Percentiles rank a stretch among this genome's conserved stretches.
Conservation (phyloP, 805 yeast species). For the Tetrapisispora fleetii region DNA sequence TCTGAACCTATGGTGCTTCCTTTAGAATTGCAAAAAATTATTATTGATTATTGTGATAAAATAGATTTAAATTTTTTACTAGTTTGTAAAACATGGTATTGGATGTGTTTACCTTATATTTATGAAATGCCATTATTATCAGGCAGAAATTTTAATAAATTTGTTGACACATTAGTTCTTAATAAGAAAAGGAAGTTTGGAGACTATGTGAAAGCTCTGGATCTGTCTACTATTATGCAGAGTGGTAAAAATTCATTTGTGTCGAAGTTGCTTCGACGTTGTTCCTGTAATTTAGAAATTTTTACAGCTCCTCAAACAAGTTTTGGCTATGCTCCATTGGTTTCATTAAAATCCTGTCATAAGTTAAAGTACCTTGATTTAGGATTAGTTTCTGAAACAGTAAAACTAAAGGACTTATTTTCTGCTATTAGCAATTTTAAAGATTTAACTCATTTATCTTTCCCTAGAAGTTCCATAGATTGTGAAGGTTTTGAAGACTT, state of each 20-base stretch:
- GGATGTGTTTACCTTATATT: slow-evolving; percentile 49
- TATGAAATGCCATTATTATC: slow-evolving; percentile 55
- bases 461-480: slow-evolving; percentile 78
- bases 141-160: slow-evolving; percentile 58
- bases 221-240: slow-evolving; percentile 73
- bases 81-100: slow-evolving; percentile 54
- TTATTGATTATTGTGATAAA: slow-evolving; percentile 22
- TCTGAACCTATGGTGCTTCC: slow-evolving; percentile 31
- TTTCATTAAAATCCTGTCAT: slow-evolving; percentile 66
- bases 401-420: slow-evolving; percentile 73
- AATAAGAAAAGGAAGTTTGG: slow-evolving; percentile 41
- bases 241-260: slow-evolving; percentile 87
- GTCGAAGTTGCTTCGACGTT: slow-evolving; percentile 70
- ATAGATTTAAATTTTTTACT: slow-evolving; percentile 37
- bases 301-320: slow-evolving; percentile 92
- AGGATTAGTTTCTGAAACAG: slow-evolving; percentile 81
- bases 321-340: slow-evolving; percentile 83
- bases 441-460: slow-evolving; percentile 62
- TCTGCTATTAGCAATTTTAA: slow-evolving; percentile 55
- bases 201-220: slow-evolving; percentile 50
- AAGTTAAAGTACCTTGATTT: slow-evolving; percentile 59
- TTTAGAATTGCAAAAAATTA: slow-evolving; percentile 38
- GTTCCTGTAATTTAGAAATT: slow-evolving; percentile 50
- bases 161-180: slow-evolving; percentile 57
- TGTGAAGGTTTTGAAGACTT: slow-evolving; percentile 41